Evolutionary conservation across 371 early-diverging fungal species (phyloP), one percentile per base, ranked within the genome.

Genomic region (Modicella reniformis): DNA sequence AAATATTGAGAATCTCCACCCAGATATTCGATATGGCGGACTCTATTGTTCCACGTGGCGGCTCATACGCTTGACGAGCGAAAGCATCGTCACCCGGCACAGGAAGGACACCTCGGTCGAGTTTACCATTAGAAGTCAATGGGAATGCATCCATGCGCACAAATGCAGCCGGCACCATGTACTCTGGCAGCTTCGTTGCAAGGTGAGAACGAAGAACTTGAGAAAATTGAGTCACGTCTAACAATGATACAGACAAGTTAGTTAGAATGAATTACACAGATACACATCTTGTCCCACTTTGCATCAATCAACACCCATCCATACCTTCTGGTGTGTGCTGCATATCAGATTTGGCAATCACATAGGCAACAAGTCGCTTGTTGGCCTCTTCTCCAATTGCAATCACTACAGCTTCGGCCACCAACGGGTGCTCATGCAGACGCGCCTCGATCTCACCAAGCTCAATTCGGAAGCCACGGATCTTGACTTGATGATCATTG

Each of bases 381-480:
- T 21, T 49, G 6, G 3, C 12, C 17, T 30, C 50, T 29, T 26
- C 33, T 29, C 59, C 70, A 15, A 58, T 19, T 2, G 41, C 64
- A 17, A 58, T 9, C 49, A 63, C 70, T 6, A 58, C 40, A 23
- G 53, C 30, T 5, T 55, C 47, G 40, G 19, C 9, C 4, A 70
- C 64, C 3, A 49, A 9, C 30, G 59, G 54, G 32, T 70, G 64
- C 13, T 55, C 56, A 12, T 12, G n/a, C 19, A 70, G 52, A 3
- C 47, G 62, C 25, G 72, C 59, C 33, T 59, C 61, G 59, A 75
- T 70, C 64, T 82, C 85, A 4, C 80, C 72, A 37, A 82, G 70
- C 59, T 85, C 84, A 44, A 85, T 72, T 30, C 85, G 77, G 58
- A 69, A 81, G 4, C 85, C 85, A 44, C 71, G 70, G 37, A 85